A percentile compares a stretch with the other conserved stretches of the same genome.
These are phyloP conservation scores for Zoysia matrella DNA, from an alignment of 202 grass and related monocot genomes.

Conservation along the genomic window DNA sequence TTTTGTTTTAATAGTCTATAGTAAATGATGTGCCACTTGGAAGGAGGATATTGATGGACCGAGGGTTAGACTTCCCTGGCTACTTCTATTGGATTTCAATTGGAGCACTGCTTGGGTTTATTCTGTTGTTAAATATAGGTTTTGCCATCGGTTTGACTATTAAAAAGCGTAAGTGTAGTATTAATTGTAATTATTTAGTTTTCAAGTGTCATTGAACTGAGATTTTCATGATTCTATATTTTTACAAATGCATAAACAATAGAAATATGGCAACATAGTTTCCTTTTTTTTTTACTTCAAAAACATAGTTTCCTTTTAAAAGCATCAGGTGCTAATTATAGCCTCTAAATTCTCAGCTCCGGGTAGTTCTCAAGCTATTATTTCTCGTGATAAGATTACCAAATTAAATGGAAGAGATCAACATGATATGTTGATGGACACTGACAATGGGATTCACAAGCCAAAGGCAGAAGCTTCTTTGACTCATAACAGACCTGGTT, in stretches of 20 bases:
- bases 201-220: not conserved
- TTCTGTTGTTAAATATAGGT: constrained; percentile 67
- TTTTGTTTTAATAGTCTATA: constrained; percentile 25
- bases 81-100: constrained; percentile 84
- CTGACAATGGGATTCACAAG: constrained; percentile 21
- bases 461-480: constrained; percentile 4
- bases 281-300: no score
- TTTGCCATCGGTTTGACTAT: constrained; percentile 70
- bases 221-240: no score
- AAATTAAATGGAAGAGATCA: constrained; percentile 35
- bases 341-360: constrained; percentile 44
- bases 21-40: constrained; percentile 44
- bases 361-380: constrained; percentile 63
- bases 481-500: constrained; percentile 29
- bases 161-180: constrained; percentile 54
- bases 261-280: not conserved
- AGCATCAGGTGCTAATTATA: not conserved
- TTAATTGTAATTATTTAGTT: not conserved
- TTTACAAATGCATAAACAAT: not conserved
- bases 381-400: constrained; percentile 49
- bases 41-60: constrained; percentile 53
- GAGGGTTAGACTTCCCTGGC: constrained; percentile 63
- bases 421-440: not conserved
- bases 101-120: constrained; percentile 68
- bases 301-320: not conserved